Percentiles rank a stretch among this genome's conserved stretches.
Conservation (phyloP, 768 basidiomycete species). For the Termitomyces bulborhizus region DNA sequence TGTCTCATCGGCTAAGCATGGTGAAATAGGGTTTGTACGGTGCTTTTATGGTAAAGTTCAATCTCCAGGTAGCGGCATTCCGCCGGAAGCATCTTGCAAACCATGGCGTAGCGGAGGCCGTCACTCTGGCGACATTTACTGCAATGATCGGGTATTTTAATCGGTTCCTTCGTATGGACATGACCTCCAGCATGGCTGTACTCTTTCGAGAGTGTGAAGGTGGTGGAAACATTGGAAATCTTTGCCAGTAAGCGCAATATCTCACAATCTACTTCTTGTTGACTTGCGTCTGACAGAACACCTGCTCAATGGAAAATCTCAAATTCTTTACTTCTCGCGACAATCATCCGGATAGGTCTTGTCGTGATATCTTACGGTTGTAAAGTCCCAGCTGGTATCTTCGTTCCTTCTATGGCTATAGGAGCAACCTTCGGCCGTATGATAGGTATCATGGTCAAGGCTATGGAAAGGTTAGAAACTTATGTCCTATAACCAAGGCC, state of each 20-base stretch:
- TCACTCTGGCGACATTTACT: conserved; percentile 79
- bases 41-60: conserved; percentile 95
- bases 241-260: conserved; percentile 80
- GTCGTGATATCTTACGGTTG: conserved; percentile 93
- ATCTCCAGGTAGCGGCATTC: conserved; percentile 91
- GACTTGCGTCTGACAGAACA: conserved; percentile 41
- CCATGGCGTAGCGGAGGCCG: conserved; percentile 86
- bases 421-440: conserved; percentile 96
- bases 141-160: conserved; percentile 93
- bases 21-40: conserved; percentile 84
- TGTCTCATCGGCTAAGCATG: conserved; percentile 5
- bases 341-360: conserved; percentile 78
- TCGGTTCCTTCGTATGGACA: conserved; percentile 90
- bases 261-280: neutral
- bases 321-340: conserved; percentile 88
- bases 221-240: conserved; percentile 77
- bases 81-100: conserved; percentile 83
- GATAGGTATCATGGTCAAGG: conserved; percentile 95
- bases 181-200: conserved; percentile 95
- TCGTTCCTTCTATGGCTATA: conserved; percentile 98
- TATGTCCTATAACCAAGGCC: conserved; percentile 1
- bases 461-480: conserved; percentile 64
- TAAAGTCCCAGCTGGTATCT: conserved; percentile 97
- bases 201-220: conserved; percentile 96
- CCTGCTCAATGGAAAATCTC: conserved; percentile 92